Evolutionary conservation across 352 stramenopile genomes (phyloP), one percentile per base, ranked within the genome.

Genomic region (Phytophthora citricola): DNA sequence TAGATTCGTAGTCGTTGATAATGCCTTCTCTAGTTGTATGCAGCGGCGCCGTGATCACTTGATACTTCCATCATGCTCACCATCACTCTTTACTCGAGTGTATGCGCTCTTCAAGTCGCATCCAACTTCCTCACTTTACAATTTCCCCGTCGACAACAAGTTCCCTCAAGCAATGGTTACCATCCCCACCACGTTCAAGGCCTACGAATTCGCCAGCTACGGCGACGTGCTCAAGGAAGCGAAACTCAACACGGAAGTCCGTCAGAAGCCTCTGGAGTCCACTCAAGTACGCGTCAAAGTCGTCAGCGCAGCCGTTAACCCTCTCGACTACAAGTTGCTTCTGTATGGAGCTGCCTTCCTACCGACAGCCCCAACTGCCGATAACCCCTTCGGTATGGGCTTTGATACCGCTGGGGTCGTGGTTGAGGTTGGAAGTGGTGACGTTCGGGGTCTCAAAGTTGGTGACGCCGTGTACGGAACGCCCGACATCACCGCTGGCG

Each of bases 281-380:
- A 58, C 26, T 4, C 50, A 77, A 32, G 69, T 77, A 15, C 59
- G 56, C 36, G 34, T 77, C 64, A 77, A 77, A 34, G 65, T 74
- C 3, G 10, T 58, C 2, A 66, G 44, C 20, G 64, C 64, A 5
- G 55, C 63, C 0, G 17, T 74, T 22, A 79, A 79, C 53, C 71
- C 58, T 5, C 31, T 72, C 15, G 71, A 79, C 41, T 70, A 67
- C 58, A 66, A 67, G 49, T 20, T 73, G 26, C 51, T 72, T 29
- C 17, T 58, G 27, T 59, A 64, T 4, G 55, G 32, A 31, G 20
- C 47, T 9, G n/a, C 8, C 3, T 65, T 72, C 26, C 20, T 64
- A 4, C 63, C 63, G 17, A 58, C 43, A 10, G 32, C 40, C 0
- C 58, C 66, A 12, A 61, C 39, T 6, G 9, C 50, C 2, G 49